Evolutionary conservation across 768 basidiomycete genomes (phyloP), one percentile per base, ranked within the genome.

Genomic region (Trametes cingulata): DNA sequence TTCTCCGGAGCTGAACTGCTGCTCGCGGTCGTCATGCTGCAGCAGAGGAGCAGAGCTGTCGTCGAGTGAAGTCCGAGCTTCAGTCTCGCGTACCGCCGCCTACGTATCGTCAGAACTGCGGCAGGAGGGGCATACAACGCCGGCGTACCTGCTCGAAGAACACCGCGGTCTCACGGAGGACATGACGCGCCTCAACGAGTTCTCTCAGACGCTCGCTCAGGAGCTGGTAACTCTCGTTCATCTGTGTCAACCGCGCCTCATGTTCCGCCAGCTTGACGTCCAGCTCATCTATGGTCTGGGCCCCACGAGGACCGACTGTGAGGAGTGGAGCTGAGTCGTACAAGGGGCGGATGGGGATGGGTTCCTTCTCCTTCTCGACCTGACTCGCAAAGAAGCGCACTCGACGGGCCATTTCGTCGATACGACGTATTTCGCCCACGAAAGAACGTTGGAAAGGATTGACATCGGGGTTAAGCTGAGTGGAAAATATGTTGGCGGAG

Each of bases 371-470:
- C 68, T 90, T 90, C 65, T 88, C 84, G 63, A 97, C 93, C 70
- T 98, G 94, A 27, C 82, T 77, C 1, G 82, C 73, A 70, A 98
- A 97, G 75, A 98, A 95, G 56, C 95, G 88, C 50, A 95, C 87
- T 36, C 94, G 90, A 65, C 97, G 91, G 8, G 91, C 89, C 89
- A 96, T 95, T 71, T 99, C 96, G 73, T 97, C 96, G 60, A 96
- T 84, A 64, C 91, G 87, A 37, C 97, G 87, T 65, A 99, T 93
- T 73, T 97, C 95, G 36, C 91, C 93, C 61, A 97, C 93, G 74
- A 96, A 99, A 6, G 95, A 95, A 64, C 97, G 92, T 80, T 99
- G 96, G 79, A 98, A 99, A 17, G 96, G 91, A 74, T 96, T 98
- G 67, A 98, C 87, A 62, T 85, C 85, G 13, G 95, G 93, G 75